Evolutionary conservation across 345 rosid species (phyloP), one percentile per base, ranked within the genome.

Genomic region (Kandelia obovata): DNA sequence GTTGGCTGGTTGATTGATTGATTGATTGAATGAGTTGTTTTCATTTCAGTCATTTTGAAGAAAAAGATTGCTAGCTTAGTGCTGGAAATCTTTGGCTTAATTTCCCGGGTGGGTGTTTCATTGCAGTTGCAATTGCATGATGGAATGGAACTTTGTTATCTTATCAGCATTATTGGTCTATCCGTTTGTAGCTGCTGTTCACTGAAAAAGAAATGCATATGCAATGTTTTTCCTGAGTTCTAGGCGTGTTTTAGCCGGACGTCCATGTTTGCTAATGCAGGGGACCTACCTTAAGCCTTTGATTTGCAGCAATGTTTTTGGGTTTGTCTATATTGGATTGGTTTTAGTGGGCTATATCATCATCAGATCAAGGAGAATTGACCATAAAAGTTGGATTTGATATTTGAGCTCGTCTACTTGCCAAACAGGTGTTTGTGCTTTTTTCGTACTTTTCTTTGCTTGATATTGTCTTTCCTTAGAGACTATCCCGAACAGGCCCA

Each of bases 1-100:
- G 49, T 13, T 43, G 49, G 16, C 11, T 39, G 15, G 43, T 35
- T 35, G 43, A 15, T 74, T 72, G 66, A 53, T 62, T 79, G 82
- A 73, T 51, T 60, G 86, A 68, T 62, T 62, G 70, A 73, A 20
- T 55, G 28, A 11, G 30, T 53, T 27, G 27, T 28, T 19, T 52
- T 7, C 43, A 30, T n/a, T 61, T 23, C 43, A 16, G 46, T 64
- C 52, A 73, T 53, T 61, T 39, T 35, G 46, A 43, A 59, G 62
- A 60, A 65, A 17, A 55, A 76, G 71, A 15, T 77, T 66, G 79
- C 80, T 64, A 35, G 79, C 78, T 77, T 79, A 71, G 68, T 60
- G 81, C 82, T 68, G 82, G 73, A 79, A 73, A 64, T 56, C 72
- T 73, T 70, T 78, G 79, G 70, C 73, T 69, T 43, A 67, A 69